Base-by-base conservation (phyloP, 192 early-diverging fungal species). In the Mortierella hygrophila region DNA sequence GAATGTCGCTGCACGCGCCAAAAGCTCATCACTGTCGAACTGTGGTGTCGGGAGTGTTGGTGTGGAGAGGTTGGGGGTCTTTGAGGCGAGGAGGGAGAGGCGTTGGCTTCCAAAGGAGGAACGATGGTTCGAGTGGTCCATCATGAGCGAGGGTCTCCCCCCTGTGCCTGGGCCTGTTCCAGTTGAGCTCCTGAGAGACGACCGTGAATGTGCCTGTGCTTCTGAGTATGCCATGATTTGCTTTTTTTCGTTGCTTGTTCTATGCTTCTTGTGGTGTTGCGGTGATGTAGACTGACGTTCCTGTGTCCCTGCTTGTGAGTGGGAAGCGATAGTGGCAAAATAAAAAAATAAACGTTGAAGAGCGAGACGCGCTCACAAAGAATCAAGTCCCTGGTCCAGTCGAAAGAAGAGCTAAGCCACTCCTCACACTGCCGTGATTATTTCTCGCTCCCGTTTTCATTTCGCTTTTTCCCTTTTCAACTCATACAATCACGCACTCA, bases 1-100 rank as follows among this genome's bases (percentile, higher is more conserved):
- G 70, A 86, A 86, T 9, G 79, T 81, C 15, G 68, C 69, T 0
- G 74, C 76, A 11, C 75, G 70, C 2, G 84, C 84, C 35, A 38
- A 32, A 49, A 86, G 60, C 35, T 86, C 84, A 26, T 86, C 84
- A 21, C 68, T 78, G 52, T 86, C 84, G 26, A 86, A 49, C 37
- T 81, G 75, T 5, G 84, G 84, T 21, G 65, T 68, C 0, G 78
- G 74, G 15, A 85, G 68, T 20, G 46, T 13, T 0, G 75, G 70
- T 13, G 42, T 35, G n/a, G 78, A 52, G 26, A 70, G 20, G 23
- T 42, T 35, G 32, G 65, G 69, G 29, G 44, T 72, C 71, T 77
- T 77, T 20, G 46, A 26, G 9, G 81, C 72, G 1, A 77, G 40
- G 65, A 77, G 42, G n/a, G 81, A 82, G 35, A 77, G 81, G 55